These are phyloP conservation scores for Populus nigra DNA, from an alignment of 345 rosid species.

Conservation along the genomic window DNA sequence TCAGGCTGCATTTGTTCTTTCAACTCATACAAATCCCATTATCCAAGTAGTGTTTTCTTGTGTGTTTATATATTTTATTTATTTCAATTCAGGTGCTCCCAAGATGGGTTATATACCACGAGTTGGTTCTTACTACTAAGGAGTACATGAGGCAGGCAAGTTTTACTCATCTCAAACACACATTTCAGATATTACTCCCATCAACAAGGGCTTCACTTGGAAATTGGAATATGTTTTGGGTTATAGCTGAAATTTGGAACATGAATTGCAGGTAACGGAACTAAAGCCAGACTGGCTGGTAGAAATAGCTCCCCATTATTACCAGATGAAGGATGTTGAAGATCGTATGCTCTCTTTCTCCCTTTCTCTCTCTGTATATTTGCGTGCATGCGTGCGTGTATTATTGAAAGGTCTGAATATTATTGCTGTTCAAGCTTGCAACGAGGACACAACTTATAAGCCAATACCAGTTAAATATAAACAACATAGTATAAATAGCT, in stretches of 20 bases:
- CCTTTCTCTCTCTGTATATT: background rate
- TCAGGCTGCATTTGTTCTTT: too few species aligned
- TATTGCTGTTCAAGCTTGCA: background rate
- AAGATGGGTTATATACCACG: slow-evolving; percentile 92
- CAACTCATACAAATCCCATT: too few species aligned
- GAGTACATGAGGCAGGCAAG: slow-evolving; percentile 89
- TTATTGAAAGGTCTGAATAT: background rate
- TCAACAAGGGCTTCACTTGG: background rate
- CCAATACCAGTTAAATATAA: background rate
- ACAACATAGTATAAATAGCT: too few species aligned
- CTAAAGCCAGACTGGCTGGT: slow-evolving; percentile 98
- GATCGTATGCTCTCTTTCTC: slow-evolving; percentile 51
- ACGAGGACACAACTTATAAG: background rate
- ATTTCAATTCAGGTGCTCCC: slow-evolving; percentile 63
- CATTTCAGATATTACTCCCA: background rate
- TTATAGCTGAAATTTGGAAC: slow-evolving; percentile 21
- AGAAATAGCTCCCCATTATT: slow-evolving; percentile 94
- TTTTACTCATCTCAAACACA: background rate
- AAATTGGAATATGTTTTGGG: background rate
- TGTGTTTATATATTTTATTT: background rate
- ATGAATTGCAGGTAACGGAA: slow-evolving; percentile 73
- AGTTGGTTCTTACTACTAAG: slow-evolving; percentile 85
- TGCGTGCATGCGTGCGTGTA: background rate
- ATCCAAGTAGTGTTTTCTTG: too few species aligned
- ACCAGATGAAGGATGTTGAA: slow-evolving; percentile 95